Evolutionary conservation across 495 filamentous ascomycete species (phyloP).

Genomic region (Penicillium canariense): DNA sequence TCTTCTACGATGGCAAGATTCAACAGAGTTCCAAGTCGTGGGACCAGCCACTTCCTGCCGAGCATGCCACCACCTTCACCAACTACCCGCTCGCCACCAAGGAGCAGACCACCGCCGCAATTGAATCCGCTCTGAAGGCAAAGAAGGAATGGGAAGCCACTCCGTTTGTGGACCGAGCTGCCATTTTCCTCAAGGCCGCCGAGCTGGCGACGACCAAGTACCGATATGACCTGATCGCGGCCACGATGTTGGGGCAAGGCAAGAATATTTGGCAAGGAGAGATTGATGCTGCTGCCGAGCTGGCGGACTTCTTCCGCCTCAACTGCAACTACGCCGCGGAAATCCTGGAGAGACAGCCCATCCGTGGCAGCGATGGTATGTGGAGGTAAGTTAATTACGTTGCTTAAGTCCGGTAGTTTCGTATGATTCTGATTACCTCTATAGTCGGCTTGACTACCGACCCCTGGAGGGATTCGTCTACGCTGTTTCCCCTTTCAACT

Average conservation of each 20-base stretch:
- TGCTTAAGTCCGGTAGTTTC: neutral
- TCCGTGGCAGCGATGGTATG: conserved; percentile 51
- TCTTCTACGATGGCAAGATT: conserved; percentile 59
- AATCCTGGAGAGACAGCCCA: conserved; percentile 72
- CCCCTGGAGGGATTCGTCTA: conserved; percentile 88
- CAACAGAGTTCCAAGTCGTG: conserved; percentile 26
- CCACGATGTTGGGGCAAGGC: conserved; percentile 92
- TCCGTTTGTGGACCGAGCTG: conserved; percentile 83
- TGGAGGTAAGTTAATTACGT: conserved; percentile 59
- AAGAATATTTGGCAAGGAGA: conserved; percentile 98
- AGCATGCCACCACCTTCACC: conserved; percentile 66
- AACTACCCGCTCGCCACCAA: conserved; percentile 70
- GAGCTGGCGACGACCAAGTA: conserved; percentile 88
- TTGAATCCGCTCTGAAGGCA: conserved; percentile 75
- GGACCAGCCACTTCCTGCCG: conserved; percentile 69
- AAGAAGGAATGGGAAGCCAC: conserved; percentile 79
- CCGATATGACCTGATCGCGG: conserved; percentile 88
- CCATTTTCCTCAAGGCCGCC: conserved; percentile 91
- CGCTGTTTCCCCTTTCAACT: conserved; percentile 84
- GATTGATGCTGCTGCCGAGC: conserved; percentile 90
- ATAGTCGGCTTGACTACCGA: conserved; percentile 69
- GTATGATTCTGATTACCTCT: neutral
- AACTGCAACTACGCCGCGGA: conserved; percentile 77
- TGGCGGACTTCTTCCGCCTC: conserved; percentile 85
- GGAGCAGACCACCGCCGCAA: conserved; percentile 68